phyloP scores from a whole-genome alignment of 495 filamentous ascomycete species.

The Cercophora scortea region DNA sequence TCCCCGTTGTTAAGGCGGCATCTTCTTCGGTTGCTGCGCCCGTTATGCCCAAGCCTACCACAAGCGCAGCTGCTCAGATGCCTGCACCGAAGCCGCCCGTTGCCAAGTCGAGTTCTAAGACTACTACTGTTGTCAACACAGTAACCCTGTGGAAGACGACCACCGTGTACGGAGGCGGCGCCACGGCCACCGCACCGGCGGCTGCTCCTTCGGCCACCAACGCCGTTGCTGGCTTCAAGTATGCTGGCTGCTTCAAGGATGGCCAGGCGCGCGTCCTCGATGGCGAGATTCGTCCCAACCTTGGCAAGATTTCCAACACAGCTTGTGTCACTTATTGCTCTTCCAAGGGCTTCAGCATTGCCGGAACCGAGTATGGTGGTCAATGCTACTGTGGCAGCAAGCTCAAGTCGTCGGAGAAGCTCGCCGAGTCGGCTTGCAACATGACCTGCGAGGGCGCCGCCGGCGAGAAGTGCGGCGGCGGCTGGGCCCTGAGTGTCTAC shows the following conservation, averaged over 20 bases:
- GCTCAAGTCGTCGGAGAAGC: constrained; percentile 25
- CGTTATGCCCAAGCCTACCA: too few species aligned
- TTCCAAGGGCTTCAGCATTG: constrained; percentile 40
- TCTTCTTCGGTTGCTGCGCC: too few species aligned
- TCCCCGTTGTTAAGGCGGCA: too few species aligned
- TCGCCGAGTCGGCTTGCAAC: constrained; percentile 35
- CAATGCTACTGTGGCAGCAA: constrained; percentile 59
- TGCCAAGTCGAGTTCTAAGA: neutral
- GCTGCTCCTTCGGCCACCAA: constrained; percentile 2
- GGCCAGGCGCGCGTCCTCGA: constrained; percentile 25
- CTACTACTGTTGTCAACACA: neutral
- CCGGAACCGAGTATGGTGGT: constrained; percentile 57
- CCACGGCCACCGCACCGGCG: constrained; percentile 8
- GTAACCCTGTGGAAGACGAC: constrained; percentile 40
- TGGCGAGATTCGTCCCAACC: constrained; percentile 32
- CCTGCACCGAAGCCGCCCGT: too few species aligned
- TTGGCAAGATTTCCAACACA: constrained; percentile 47
- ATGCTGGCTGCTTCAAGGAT: constrained; percentile 28
- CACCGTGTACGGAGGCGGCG: constrained; percentile 40
- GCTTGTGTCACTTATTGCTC: constrained; percentile 52
- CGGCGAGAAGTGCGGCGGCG: constrained; percentile 38
- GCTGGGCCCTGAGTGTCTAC: constrained; percentile 33
- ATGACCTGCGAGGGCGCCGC: constrained; percentile 38
- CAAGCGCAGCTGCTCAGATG: too few species aligned
- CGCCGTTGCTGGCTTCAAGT: constrained; percentile 20